Evolutionary conservation across 2,329 filamentous ascomycete genomes (phyloP), one percentile per base, ranked within the genome.

Genomic region (Cladosporium sp.): DNA sequence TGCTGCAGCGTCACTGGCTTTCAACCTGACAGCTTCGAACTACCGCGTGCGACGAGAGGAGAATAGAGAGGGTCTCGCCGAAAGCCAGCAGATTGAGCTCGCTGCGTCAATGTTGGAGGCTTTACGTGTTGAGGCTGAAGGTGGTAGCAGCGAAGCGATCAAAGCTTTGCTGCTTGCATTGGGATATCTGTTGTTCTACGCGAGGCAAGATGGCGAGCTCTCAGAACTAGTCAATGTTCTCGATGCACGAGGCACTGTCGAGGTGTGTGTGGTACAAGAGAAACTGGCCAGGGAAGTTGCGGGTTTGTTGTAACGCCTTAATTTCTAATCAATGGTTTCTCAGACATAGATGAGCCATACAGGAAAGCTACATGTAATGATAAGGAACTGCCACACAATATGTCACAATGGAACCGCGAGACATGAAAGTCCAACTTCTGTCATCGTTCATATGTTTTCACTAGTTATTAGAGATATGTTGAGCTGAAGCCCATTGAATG

Each of bases 31-130:
- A 0, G 77, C 86, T 0, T 81, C 85, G 2, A 89, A 91, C 66
- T 87, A 88, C 65, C 83, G 83, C 47, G 76, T 82, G 24, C 82
- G 89, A 19, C 77, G 82, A 36, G 80, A 84, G 25, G 79, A 82
- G 12, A 74, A 80, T 0, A 74, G 76, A 5, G 83, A 88, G 47
- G 76, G 75, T 0, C 71, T 97, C 3, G 77, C 84, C 0, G 87
- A 90, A 36, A 82, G 80, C 2, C 85, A 89, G 58, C 88, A 94
- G 68, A 83, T 95, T 1, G 91, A 96, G 71, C 77, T 97, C 4
- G 84, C 88, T 0, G 92, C 92, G 0, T 88, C 89, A 0, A 75
- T 94, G 7, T 75, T 96, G 1, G 91, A 97, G 72, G 88, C 89
- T 1, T 83, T 93, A 0, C 71, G 70, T 17, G 72, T 73, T 5